Evolutionary conservation across 2,329 filamentous ascomycete species (phyloP).

Genomic region (Hyphodiscus sp.): DNA sequence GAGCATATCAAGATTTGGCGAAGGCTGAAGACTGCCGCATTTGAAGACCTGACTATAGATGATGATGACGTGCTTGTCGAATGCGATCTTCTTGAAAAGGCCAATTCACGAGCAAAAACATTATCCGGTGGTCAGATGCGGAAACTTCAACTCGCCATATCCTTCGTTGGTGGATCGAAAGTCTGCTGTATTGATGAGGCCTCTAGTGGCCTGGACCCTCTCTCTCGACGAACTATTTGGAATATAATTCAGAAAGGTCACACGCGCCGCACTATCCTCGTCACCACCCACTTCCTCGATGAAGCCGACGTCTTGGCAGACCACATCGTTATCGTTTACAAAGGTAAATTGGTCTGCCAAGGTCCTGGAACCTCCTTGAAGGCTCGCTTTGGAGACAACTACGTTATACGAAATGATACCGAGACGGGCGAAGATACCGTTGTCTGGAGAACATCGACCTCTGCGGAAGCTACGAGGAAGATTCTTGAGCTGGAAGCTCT

Average conservation of each 20-base stretch:
- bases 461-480: constrained; percentile 47
- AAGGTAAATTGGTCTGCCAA: constrained; percentile 54
- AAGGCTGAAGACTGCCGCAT: constrained; percentile 44
- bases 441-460: constrained; percentile 33
- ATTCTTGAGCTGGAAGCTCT: constrained; percentile 47
- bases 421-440: constrained; percentile 8
- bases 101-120: constrained; percentile 46
- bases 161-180: constrained; percentile 59
- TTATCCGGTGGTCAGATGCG: constrained; percentile 61
- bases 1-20: constrained; percentile 60
- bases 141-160: constrained; percentile 61
- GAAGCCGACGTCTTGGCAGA: constrained; percentile 57
- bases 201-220: constrained; percentile 56
- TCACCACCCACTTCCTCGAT: constrained; percentile 64
- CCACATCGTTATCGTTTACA: constrained; percentile 58
- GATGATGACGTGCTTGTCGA: constrained; percentile 44
- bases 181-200: constrained; percentile 63
- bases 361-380: constrained; percentile 60
- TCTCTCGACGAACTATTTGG: constrained; percentile 61
- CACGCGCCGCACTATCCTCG: constrained; percentile 52
- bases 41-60: constrained; percentile 37
- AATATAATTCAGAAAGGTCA: constrained; percentile 59
- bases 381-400: constrained; percentile 53
- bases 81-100: constrained; percentile 55
- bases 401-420: constrained; percentile 32